phyloP scores from a whole-genome alignment of 257 asterid genomes.

The Solanum chiquidenum region DNA sequence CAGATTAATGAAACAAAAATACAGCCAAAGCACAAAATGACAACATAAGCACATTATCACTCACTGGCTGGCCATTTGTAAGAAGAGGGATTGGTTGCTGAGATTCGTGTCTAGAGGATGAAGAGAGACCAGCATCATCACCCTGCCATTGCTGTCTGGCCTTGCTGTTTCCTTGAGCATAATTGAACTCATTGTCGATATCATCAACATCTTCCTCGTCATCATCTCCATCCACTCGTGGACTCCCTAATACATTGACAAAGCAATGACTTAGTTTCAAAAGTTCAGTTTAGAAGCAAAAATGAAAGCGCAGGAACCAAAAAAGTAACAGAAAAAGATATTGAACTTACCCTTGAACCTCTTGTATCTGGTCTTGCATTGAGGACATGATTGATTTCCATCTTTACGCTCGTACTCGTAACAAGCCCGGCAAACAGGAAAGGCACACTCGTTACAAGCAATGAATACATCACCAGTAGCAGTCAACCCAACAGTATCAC shows the following conservation, averaged over 20 bases:
- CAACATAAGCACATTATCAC: conserved; percentile 13
- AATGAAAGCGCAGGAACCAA: background rate
- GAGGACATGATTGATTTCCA: conserved; percentile 84
- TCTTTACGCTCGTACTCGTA: conserved; percentile 90
- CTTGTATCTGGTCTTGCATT: conserved; percentile 87
- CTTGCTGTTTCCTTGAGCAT: conserved; percentile 52
- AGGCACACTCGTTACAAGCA: conserved; percentile 92
- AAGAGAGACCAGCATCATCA: conserved; percentile 69
- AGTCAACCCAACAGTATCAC: conserved; percentile 61
- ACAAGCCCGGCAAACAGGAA: conserved; percentile 90
- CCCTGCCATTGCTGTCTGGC: conserved; percentile 76
- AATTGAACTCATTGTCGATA: conserved; percentile 62
- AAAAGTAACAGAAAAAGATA: background rate
- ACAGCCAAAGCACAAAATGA: background rate
- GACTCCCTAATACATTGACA: conserved; percentile 50
- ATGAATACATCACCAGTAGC: conserved; percentile 66
- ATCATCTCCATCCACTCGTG: conserved; percentile 88
- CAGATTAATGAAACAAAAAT: background rate
- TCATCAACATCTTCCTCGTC: conserved; percentile 83
- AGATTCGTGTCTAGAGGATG: conserved; percentile 77
- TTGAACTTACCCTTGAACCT: conserved; percentile 59
- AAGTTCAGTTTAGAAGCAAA: background rate
- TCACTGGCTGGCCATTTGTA: conserved; percentile 71
- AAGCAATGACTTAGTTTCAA: background rate
- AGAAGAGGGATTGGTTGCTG: conserved; percentile 85